Base-by-base conservation (phyloP, 106 monocot genomes). In the Apostasia shenzhenica region DNA sequence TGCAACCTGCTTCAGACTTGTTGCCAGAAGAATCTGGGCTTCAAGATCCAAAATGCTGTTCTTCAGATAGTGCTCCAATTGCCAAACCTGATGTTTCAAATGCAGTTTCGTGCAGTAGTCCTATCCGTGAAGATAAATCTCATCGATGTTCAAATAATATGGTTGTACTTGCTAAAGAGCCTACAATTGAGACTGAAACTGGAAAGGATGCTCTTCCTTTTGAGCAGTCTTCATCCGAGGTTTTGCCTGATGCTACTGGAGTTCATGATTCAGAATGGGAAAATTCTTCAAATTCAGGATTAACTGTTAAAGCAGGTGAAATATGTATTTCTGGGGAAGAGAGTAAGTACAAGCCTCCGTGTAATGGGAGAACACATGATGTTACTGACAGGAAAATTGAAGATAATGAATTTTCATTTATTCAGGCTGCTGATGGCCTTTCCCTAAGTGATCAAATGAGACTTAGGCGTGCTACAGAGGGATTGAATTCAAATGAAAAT, bases 21-120 rank as follows among this genome's bases (percentile, higher is more conserved):
- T 43, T 49, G 55, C 48, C 78, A 54, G 59, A 70, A 41, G 67
- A n/a, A 67, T 70, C 66, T 64, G 62, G 70, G 54, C 49, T 49
- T 41, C 59, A 71, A 42, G 68, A 26, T 69, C 52, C 49, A 55
- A 57, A 64, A 8, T 62, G 70, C 56, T 51, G 14, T 3, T 48
- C 51, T 14, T 67, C 67, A 48, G 70, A 75, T 66, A 64, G 8
- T 66, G 68, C 66, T 67, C 10, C 57, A 45, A 52, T 56, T 55
- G 55, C 41, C 48, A 76, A 70, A 39, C 48, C 48, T 4, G 39
- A 48, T 49, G 65, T 50, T 41, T 5, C 70, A n/a, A 51, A 69
- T 40, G 40, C 14, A 59, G 59, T 46, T 72, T 51, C 52, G 59
- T 6, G 54, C 38, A 59, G 14, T 60, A n/a, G 63, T 9, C 8